Evolutionary conservation across 345 rosid genomes (phyloP).

Genomic region (Odontarrhena argentea): DNA sequence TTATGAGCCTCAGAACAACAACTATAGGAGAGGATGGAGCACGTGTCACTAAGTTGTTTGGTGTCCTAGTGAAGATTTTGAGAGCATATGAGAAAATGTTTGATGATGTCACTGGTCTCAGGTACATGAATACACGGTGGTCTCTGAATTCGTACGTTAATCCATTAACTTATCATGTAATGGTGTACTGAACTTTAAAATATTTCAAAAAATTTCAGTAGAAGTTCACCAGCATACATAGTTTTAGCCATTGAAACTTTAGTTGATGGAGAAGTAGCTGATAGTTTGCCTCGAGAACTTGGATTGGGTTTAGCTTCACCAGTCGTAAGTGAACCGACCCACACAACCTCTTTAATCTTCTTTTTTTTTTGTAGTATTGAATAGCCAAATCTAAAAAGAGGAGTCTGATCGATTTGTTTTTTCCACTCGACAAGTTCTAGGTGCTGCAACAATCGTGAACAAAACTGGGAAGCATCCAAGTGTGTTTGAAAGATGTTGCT

Average conservation of each 20-base stretch:
- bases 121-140: constrained; percentile 45
- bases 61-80: constrained; percentile 84
- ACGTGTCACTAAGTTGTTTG: constrained; percentile 67
- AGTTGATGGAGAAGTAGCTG: constrained; percentile 98
- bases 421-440: constrained; percentile 63
- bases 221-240: constrained; percentile 92
- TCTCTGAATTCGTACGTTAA: neutral
- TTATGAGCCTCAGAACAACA: constrained; percentile 77
- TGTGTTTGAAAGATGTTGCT: constrained; percentile 80
- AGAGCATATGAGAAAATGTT: constrained; percentile 83
- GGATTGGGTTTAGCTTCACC: constrained; percentile 84
- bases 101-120: constrained; percentile 91
- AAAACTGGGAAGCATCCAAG: constrained; percentile 90
- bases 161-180: constrained; percentile 16
- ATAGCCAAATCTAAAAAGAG: neutral
- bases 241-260: constrained; percentile 91
- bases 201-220: constrained; percentile 48
- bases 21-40: constrained; percentile 80
- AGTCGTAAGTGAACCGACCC: constrained; percentile 54
- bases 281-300: constrained; percentile 91
- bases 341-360: neutral
- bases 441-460: constrained; percentile 82
- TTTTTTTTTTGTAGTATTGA: neutral
- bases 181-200: neutral
- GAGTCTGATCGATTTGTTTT: neutral